Conservation (phyloP, 2,329 filamentous ascomycete species). For the Metarhizium anisopliae region DNA sequence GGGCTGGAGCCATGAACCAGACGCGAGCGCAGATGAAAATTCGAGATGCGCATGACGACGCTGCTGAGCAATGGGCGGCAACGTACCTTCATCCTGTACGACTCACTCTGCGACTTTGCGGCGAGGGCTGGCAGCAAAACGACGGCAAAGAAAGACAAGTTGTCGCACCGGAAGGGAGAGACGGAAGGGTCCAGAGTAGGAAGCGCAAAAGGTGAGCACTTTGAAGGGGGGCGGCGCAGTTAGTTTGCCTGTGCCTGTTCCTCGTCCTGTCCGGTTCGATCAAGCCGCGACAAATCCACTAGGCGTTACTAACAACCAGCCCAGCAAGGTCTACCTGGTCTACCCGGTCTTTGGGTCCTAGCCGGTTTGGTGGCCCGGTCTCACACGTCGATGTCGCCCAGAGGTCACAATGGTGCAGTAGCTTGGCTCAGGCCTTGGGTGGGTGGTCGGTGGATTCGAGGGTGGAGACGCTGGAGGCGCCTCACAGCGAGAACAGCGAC, state of each 20-base stretch:
- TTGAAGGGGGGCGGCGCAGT: background rate
- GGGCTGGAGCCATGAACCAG: background rate
- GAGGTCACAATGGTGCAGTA: background rate
- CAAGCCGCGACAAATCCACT: background rate
- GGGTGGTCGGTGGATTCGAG: background rate
- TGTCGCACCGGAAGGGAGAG: background rate
- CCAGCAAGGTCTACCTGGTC: background rate
- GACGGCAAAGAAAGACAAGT: background rate
- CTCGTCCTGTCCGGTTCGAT: background rate
- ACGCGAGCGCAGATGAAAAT: background rate
- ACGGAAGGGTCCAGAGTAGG: background rate
- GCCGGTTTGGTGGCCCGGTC: background rate
- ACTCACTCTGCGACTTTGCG: conserved; percentile 9
- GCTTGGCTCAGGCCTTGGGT: background rate
- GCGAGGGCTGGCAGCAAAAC: background rate
- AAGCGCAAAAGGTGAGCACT: background rate
- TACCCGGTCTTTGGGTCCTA: background rate
- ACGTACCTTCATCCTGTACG: conserved; percentile 27
- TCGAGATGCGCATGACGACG: background rate
- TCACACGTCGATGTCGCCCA: background rate
- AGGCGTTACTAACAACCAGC: background rate
- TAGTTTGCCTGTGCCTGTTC: background rate
- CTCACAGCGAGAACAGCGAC: background rate
- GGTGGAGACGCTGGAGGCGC: conserved; percentile 3
- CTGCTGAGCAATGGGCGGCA: background rate